Conservation (phyloP, 176 grass and related monocot species). For the Bothriochloa decipiens region DNA sequence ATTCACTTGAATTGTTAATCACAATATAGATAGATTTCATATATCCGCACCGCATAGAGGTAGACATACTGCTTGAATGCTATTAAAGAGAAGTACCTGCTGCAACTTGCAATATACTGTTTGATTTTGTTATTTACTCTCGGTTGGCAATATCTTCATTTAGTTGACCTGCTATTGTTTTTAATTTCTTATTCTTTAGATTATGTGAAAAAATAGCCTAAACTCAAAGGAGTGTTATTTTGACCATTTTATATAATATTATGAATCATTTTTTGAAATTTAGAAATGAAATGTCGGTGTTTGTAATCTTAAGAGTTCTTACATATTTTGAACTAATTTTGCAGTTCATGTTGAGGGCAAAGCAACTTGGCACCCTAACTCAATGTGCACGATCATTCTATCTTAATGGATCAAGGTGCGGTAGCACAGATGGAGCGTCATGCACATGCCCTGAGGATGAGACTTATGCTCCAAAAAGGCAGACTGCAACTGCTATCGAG, state of each 20-base stretch:
- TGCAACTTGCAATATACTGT: conserved; percentile 1
- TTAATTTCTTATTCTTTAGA: conserved; percentile 5
- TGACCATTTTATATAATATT: neutral
- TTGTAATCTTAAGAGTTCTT: conserved; percentile 1
- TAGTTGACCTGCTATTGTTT: conserved; percentile 24
- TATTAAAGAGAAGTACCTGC: neutral
- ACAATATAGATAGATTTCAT: neutral
- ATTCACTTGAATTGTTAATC: neutral
- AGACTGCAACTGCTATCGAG: conserved; percentile 33
- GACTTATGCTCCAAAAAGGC: conserved; percentile 62
- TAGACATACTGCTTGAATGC: neutral
- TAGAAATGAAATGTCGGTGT: neutral
- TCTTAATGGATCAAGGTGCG: conserved; percentile 74
- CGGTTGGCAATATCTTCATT: neutral
- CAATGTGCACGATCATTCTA: conserved; percentile 95
- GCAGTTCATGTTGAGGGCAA: conserved; percentile 96
- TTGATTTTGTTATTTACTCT: conserved; percentile 1
- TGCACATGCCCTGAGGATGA: conserved; percentile 88
- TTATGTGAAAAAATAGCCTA: neutral
- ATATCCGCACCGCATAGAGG: neutral
- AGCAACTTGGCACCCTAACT: conserved; percentile 80
- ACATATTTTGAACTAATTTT: conserved; percentile 35
- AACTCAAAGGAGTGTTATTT: neutral
- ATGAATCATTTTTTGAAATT: neutral
- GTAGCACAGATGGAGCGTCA: conserved; percentile 74